Evolutionary conservation across 2,329 filamentous ascomycete species (phyloP), one percentile per base, ranked within the genome.

Genomic region (Penicillium sp.): DNA sequence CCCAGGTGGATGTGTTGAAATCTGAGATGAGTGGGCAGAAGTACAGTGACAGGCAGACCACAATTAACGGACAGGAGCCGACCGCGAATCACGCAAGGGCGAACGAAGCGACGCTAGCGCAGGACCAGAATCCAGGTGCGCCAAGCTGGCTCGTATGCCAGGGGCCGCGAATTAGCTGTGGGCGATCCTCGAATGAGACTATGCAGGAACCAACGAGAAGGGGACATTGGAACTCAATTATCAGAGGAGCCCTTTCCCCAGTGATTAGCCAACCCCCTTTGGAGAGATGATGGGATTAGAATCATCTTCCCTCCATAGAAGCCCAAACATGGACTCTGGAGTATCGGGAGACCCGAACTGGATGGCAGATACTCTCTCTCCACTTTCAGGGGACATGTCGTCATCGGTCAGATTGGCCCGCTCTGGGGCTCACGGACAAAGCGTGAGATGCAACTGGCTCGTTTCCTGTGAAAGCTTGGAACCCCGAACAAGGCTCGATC

Each of bases 401-500:
- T 62, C 60, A 62, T 62, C 55, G 53, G 50, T 50, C 16, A 50
- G 47, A 48, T 44, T 55, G 52, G 26, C 56, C 52, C 53, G 50
- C 54, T 39, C 57, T 56, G 43, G 49, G 51, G 35, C 35, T 49
- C 11, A 35, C 37, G 54, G 35, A 51, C 49, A 53, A 57, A 57
- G 55, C 45, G 55, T 26, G 21, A 27, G 9, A n/a, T 52, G 10
- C 35, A 25, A 57, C 33, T 57, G 55, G 55, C 37, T 50, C 19
- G 21, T 54, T 45, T 3, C 13, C 19, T 14, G 3, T 27, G 23
- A 25, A 31, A 43, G 35, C 46, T 45, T 55, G 53, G 53, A 55
- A 44, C 23, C 25, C 51, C 55, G 58, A 54, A 60, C 58, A 54
- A 62, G 62, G 54, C 60, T 63, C 61, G 59, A 64, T 66, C 62